phyloP scores from a whole-genome alignment of 768 basidiomycete genomes.

The Phanerodontia chrysosporium region DNA sequence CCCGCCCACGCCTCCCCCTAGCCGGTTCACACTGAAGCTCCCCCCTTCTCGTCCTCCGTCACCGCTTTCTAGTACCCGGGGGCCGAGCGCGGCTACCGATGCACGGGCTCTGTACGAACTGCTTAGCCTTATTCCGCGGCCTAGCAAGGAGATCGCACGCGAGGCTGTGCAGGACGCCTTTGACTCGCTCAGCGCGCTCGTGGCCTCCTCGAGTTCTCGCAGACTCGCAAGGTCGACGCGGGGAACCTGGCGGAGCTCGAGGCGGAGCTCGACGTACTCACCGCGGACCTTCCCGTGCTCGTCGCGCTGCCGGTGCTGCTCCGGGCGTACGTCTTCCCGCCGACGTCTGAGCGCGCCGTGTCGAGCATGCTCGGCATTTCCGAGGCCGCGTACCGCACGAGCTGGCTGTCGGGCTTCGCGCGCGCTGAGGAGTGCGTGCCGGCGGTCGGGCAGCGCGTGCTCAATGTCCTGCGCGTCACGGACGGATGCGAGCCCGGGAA shows the following conservation, averaged over 20 bases:
- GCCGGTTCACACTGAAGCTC: conserved; percentile 62
- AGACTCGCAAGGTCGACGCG: conserved; percentile 18
- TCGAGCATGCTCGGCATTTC: conserved; percentile 51
- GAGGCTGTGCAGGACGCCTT: conserved; percentile 83
- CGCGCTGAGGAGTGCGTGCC: conserved; percentile 71
- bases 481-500: conserved; percentile 15
- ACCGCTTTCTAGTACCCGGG: conserved; percentile 35
- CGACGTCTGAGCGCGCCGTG: conserved; percentile 37
- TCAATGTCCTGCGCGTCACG: conserved; percentile 40
- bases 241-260: conserved; percentile 20
- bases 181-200: conserved; percentile 55
- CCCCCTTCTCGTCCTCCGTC: conserved; percentile 66
- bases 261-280: conserved; percentile 47
- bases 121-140: conserved; percentile 57
- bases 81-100: conserved; percentile 49
- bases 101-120: conserved; percentile 60
- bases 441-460: conserved; percentile 52
- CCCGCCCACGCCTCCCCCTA: conserved; percentile 51
- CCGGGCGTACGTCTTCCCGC: conserved; percentile 33
- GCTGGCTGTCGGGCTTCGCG: conserved; percentile 70
- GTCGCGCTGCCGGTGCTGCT: conserved; percentile 69
- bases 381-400: conserved; percentile 62
- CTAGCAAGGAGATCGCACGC: conserved; percentile 53
- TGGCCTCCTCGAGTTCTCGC: conserved; percentile 52
- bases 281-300: conserved; percentile 66